Percentiles rank a stretch among this genome's conserved stretches.
phyloP scores from a whole-genome alignment of 1,284 basidiomycete species.

The Laetiporus sulphureus region DNA sequence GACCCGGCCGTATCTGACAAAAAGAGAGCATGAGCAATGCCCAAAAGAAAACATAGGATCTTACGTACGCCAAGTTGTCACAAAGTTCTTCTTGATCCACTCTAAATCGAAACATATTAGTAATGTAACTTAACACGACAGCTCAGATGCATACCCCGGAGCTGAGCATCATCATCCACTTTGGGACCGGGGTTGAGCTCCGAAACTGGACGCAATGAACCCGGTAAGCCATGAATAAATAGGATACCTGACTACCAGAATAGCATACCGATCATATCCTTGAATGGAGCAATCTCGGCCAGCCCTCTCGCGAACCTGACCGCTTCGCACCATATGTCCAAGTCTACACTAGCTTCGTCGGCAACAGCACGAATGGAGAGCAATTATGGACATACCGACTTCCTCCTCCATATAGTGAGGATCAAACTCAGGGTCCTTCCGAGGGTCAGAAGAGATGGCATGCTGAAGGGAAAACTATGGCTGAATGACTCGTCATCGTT shows the following conservation, averaged over 20 bases:
- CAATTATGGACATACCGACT: constrained; percentile 29
- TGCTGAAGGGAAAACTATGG: constrained; percentile 21
- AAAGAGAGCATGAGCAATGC: background rate
- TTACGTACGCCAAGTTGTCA: constrained; percentile 24
- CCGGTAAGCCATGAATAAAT: too few species aligned
- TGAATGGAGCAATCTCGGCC: constrained; percentile 34
- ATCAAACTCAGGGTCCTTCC: constrained; percentile 35
- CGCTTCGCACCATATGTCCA: constrained; percentile 38
- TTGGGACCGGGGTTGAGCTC: constrained; percentile 32
- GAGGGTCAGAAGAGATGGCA: constrained; percentile 31
- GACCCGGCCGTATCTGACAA: constrained; percentile 22
- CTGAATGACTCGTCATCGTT: background rate
- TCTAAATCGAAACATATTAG: too few species aligned
- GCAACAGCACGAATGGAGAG: constrained; percentile 7
- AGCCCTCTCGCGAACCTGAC: constrained; percentile 41
- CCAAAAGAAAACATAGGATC: background rate
- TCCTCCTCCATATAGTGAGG: constrained; percentile 41
- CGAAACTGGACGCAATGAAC: too few species aligned
- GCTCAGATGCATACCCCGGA: constrained; percentile 15
- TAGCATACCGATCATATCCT: constrained; percentile 25
- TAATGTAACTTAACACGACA: too few species aligned
- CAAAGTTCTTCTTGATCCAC: constrained; percentile 19
- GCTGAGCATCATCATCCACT: constrained; percentile 13
- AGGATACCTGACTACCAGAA: background rate
- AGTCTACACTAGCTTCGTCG: constrained; percentile 30